Evolutionary conservation across 768 basidiomycete genomes (phyloP).

Genomic region (Collybia mongolica): DNA sequence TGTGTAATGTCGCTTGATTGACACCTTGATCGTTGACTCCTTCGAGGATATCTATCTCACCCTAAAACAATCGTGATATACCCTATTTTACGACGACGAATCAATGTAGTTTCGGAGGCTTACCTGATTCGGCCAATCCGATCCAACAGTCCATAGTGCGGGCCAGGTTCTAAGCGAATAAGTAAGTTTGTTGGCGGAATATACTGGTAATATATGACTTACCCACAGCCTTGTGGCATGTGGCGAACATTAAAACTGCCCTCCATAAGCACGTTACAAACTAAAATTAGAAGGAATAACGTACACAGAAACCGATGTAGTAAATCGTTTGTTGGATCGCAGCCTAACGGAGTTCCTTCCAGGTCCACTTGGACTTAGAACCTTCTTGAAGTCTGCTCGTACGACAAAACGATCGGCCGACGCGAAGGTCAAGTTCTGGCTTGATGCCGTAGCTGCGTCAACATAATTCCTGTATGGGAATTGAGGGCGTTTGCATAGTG

Average conservation of each 20-base stretch:
- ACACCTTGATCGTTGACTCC: constrained; percentile 56
- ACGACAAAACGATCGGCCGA: constrained; percentile 52
- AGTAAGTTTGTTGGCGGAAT: background rate
- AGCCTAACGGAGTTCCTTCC: constrained; percentile 62
- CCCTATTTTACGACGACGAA: background rate
- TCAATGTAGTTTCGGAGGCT: background rate
- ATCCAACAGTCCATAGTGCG: constrained; percentile 55
- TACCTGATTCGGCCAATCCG: constrained; percentile 46
- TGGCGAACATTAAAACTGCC: constrained; percentile 48
- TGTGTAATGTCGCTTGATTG: constrained; percentile 58
- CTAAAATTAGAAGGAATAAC: constrained; percentile 16
- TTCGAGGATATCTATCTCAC: constrained; percentile 54
- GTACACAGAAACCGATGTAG: constrained; percentile 53
- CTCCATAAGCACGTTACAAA: background rate
- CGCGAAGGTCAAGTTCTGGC: constrained; percentile 57
- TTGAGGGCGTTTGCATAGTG: background rate
- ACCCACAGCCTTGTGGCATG: constrained; percentile 64
- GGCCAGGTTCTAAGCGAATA: constrained; percentile 42
- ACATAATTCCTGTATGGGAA: constrained; percentile 38
- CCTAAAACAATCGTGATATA: constrained; percentile 23
- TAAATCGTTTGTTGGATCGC: constrained; percentile 49
- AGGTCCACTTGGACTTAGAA: constrained; percentile 42
- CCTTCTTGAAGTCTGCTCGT: constrained; percentile 51
- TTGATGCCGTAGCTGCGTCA: constrained; percentile 44
- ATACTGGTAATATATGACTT: constrained; percentile 15